Evolutionary conservation across 108 stramenopile genomes (phyloP).

Genomic region (Mediolabrus comicus): DNA sequence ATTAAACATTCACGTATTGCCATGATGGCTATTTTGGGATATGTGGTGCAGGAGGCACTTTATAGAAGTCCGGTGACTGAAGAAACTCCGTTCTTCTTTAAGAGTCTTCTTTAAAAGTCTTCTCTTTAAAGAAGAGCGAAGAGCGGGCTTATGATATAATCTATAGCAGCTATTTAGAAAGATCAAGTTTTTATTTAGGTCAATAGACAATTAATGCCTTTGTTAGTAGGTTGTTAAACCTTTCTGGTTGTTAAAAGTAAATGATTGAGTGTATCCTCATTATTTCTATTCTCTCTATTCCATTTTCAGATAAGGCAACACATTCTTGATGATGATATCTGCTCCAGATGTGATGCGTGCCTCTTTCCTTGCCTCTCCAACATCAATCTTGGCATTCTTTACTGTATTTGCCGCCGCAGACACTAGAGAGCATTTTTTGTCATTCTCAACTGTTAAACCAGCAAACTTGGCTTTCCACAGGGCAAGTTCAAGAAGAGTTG

Average conservation of each 20-base stretch:
- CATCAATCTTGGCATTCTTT: too few relatives aligned
- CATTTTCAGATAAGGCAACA: too few relatives aligned
- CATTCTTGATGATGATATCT: too few relatives aligned
- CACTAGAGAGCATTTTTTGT: too few relatives aligned
- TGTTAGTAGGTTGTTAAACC: background rate
- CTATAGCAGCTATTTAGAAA: background rate
- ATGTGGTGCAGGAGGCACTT: conserved; percentile 77
- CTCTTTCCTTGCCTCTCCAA: too few relatives aligned
- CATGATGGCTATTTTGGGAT: conserved; percentile 79
- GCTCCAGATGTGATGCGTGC: too few relatives aligned
- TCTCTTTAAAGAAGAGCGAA: conserved; percentile 34
- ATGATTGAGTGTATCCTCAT: background rate
- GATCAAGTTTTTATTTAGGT: background rate
- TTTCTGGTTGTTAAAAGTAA: too few relatives aligned
- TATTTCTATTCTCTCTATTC: too few relatives aligned
- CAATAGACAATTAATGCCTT: background rate
- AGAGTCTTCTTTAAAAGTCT: conserved; percentile 62
- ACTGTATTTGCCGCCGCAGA: too few relatives aligned
- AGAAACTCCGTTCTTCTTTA: conserved; percentile 84
- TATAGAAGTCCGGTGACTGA: conserved; percentile 73
- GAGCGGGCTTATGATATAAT: background rate
- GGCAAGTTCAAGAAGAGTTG: too few relatives aligned
- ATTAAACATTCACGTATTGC: conserved; percentile 75
- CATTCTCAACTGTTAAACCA: too few relatives aligned
- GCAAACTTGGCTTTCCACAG: too few relatives aligned